Base-by-base conservation (phyloP, 345 rosid genomes). In the Camelina hispida region DNA sequence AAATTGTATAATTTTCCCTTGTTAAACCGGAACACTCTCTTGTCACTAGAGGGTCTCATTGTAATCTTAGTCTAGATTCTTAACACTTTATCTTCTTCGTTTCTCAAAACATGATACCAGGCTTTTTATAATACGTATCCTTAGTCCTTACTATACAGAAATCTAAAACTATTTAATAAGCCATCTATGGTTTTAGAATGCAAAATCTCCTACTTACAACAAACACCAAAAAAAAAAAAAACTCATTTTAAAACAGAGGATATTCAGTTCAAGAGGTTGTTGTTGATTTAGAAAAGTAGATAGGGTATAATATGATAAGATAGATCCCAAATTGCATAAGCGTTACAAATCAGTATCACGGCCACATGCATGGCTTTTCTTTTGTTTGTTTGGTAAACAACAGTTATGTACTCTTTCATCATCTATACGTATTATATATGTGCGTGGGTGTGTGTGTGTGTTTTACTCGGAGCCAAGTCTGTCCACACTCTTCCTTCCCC, bases 401-500 rank as follows among this genome's bases (percentile, higher is more conserved):
- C 48, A 65, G 13, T 15, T 76, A 63, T 63, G 18, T 61, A 62
- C 79, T 68, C 68, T 22, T 28, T 30, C 55, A 65, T 68, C 63
- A 28, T 61, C 37, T 34, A 74, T 67, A 67, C 22, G 66, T 57
- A 35, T 47, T 46, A 76, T 57, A 54, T 34, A 30, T 23, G 7
- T 52, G 35, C 46, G 60, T 15, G 23, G 4, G 44, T 47, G 20
- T 17, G 2, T 47, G 40, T 32, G 40, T 8, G 28, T 25, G 4
- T 83, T 74, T 43, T 43, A 86, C 76, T 84, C 88, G 32, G 81
- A 85, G 59, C 94, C 78, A 78, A 85, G 72, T 78, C 88, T 83
- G 58, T 82, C 88, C 6, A 90, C 94, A 66, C 99, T 92, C 84
- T 95, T 92, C 69, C 97, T 76, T 7, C 76, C 97, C 71, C 84